Evolutionary conservation across 441 rosid species (phyloP), one percentile per base, ranked within the genome.

Genomic region (Erodium texanum): DNA sequence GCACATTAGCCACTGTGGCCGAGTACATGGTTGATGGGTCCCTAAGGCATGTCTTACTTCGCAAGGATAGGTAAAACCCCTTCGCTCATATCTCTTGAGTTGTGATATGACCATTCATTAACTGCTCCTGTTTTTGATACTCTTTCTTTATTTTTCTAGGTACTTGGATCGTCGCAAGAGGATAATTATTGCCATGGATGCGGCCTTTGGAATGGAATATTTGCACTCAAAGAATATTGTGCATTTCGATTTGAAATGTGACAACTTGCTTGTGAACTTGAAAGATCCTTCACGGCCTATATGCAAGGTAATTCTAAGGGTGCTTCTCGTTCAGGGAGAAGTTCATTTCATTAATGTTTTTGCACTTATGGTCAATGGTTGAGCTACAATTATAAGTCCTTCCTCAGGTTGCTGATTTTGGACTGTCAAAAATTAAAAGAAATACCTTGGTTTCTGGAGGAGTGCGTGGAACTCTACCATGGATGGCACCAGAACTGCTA

Each of bases 401-500:
- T 71, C 50, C 56, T 14, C 73, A 86, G 91, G 92, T 87, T 41
- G 92, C 83, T 82, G 92, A 85, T 77, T 85, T 87, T 64, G 89
- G 89, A 68, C 72, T 87, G 68, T 87, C 89, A 76, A 87, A 87
- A 79, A 85, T 84, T 66, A 87, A 83, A 72, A 77, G 83, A 74
- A 82, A 83, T 74, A 85, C 89, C 64, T 82, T 87, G 79, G 89
- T 87, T 41, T 82, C 82, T 71, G 89, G 89, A 32, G 92, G 89
- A 65, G 87, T 85, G 52, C 79, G 89, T 70, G 89, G 92, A 79
- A 87, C 92, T 56, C 85, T 87, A 65, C 92, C 92, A 8, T 85
- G 92, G 92, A 85, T 87, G 89, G 92, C 92, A 61, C 92, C 92
- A 0, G 92, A 87, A 77, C 79, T 87, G 70, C 82, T 85, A 56